phyloP scores from a whole-genome alignment of 768 basidiomycete species.

The Porpolomopsis calyptriformis region DNA sequence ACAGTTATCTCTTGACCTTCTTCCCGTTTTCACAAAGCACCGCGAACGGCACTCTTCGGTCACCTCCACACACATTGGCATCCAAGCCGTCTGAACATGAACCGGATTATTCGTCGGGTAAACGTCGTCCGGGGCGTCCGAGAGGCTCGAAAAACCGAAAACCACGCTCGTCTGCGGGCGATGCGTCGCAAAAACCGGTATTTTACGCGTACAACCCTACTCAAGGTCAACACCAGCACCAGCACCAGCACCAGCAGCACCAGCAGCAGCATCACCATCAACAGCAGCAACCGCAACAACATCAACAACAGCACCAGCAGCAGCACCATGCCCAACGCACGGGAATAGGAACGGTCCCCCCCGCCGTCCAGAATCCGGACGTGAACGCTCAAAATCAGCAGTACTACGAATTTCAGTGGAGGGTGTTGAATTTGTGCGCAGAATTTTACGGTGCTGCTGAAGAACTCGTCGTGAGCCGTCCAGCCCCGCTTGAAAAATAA shows the following conservation, averaged over 20 bases:
- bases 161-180: slow-evolving; percentile 17
- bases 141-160: slow-evolving; percentile 70
- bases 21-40: slow-evolving; percentile 8
- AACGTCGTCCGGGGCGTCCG: slow-evolving; percentile 70
- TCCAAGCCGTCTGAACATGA: slow-evolving; percentile 20
- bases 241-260: not conserved
- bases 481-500: not conserved
- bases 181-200: not conserved
- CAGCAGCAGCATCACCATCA: too few species aligned
- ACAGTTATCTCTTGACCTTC: slow-evolving; percentile 6
- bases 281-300: too few species aligned
- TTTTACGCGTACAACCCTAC: slow-evolving; percentile 6
- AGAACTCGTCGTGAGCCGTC: slow-evolving; percentile 60
- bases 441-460: slow-evolving; percentile 83
- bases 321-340: too few species aligned
- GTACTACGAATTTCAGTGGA: slow-evolving; percentile 83
- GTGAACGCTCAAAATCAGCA: slow-evolving; percentile 61
- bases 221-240: not conserved
- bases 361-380: slow-evolving; percentile 35
- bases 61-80: slow-evolving; percentile 9
- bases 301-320: too few species aligned
- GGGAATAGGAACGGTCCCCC: slow-evolving; percentile 18
- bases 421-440: slow-evolving; percentile 68
- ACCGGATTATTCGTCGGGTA: slow-evolving; percentile 33
- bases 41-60: not conserved